Evolutionary conservation across 305 asterid genomes (phyloP).

Genomic region (Fraxinus platypoda): DNA sequence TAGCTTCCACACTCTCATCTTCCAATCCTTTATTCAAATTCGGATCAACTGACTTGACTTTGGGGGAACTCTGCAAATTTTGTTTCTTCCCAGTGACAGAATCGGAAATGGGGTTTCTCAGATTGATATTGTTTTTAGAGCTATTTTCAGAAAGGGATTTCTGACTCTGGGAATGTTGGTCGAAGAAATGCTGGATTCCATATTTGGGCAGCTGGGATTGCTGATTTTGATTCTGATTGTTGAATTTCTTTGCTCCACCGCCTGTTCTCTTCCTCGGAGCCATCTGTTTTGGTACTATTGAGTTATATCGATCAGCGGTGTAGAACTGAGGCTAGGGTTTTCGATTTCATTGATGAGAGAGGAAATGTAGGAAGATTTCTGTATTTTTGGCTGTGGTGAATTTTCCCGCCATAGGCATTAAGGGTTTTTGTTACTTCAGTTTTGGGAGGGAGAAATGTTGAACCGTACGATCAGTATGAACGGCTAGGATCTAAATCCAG

Average conservation of each 20-base stretch:
- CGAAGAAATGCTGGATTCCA: slow-evolving; percentile 90
- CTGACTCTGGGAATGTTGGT: slow-evolving; percentile 80
- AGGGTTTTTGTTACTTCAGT: neutral
- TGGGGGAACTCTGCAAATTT: slow-evolving; percentile 22
- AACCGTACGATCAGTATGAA: slow-evolving; percentile 4
- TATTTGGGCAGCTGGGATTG: slow-evolving; percentile 75
- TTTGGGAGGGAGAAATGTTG: slow-evolving; percentile 12
- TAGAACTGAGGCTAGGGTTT: neutral
- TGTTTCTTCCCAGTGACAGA: slow-evolving; percentile 21
- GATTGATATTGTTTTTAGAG: slow-evolving; percentile 26
- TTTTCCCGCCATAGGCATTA: neutral
- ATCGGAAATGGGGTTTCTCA: slow-evolving; percentile 26
- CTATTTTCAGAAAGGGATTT: slow-evolving; percentile 39
- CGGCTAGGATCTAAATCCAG: slow-evolving; percentile 1
- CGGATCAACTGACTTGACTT: slow-evolving; percentile 15
- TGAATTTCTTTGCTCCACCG: slow-evolving; percentile 62
- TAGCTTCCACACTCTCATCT: slow-evolving; percentile 12
- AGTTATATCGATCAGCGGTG: neutral
- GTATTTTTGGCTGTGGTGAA: neutral
- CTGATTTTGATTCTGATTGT: slow-evolving; percentile 39
- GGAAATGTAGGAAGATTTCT: neutral
- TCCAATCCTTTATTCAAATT: slow-evolving; percentile 18
- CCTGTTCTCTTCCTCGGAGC: slow-evolving; percentile 69
- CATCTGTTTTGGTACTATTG: slow-evolving; percentile 34
- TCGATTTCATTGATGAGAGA: neutral